Percentiles rank a stretch among this genome's conserved stretches.
Conservation (phyloP, 169 alveolate species). For the Eimeria mitis region DNA sequence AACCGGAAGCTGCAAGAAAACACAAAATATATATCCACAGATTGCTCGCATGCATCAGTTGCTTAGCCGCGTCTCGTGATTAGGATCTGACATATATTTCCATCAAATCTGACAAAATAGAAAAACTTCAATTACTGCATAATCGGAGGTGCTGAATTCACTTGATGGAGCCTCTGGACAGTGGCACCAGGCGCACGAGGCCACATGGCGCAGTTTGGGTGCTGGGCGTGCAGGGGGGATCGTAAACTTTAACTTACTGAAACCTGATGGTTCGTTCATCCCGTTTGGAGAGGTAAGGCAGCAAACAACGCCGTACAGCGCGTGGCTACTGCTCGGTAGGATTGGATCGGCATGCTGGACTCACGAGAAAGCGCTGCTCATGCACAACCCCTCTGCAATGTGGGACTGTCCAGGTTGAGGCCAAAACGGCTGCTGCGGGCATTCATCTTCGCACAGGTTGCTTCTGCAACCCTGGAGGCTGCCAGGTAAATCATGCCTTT, state of each 20-base stretch:
- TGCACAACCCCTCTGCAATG: background rate
- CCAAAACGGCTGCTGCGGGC: conserved; percentile 79
- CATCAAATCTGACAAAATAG: too few relatives aligned
- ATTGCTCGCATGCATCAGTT: too few relatives aligned
- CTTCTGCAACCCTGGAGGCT: conserved; percentile 88
- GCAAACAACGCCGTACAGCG: background rate
- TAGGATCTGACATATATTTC: too few relatives aligned
- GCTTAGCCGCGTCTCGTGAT: too few relatives aligned
- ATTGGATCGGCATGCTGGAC: background rate
- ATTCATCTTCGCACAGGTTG: conserved; percentile 87
- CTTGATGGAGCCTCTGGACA: background rate
- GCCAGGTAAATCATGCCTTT: conserved; percentile 73
- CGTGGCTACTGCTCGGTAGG: background rate
- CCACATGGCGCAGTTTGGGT: background rate
- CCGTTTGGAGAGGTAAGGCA: conserved; percentile 62
- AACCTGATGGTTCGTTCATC: conserved; percentile 83
- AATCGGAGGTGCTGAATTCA: background rate
- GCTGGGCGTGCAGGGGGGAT: conserved; percentile 81
- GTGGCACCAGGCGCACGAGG: background rate
- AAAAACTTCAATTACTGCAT: too few relatives aligned
- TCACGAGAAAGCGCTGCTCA: background rate
- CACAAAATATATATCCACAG: too few relatives aligned
- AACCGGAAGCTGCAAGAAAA: too few relatives aligned
- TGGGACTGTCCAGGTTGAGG: conserved; percentile 77
- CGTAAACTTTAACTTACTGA: conserved; percentile 83